These are phyloP conservation scores for Beauveria sp. DNA, from an alignment of 2,329 filamentous ascomycete species.

Conservation along the genomic window DNA sequence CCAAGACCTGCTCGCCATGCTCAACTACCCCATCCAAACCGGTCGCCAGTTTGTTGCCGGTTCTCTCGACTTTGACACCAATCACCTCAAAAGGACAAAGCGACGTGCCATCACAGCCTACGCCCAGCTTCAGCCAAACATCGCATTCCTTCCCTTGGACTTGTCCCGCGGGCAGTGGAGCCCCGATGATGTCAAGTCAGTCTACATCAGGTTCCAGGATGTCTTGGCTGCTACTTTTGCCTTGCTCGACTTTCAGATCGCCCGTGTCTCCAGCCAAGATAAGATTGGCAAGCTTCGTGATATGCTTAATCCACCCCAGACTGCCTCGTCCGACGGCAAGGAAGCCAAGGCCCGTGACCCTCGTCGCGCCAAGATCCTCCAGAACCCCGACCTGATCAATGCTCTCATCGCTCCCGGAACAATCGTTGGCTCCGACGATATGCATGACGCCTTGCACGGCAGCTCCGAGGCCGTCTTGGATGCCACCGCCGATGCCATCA, in stretches of 20 bases:
- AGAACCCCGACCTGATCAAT: conserved; percentile 26
- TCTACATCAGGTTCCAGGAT: conserved; percentile 29
- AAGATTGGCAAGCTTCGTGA: conserved; percentile 4
- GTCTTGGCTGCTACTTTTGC: conserved; percentile 26
- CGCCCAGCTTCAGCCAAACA: conserved; percentile 28
- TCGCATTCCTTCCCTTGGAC: conserved; percentile 39
- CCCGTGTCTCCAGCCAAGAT: conserved; percentile 19
- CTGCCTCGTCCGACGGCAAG: conserved; percentile 1
- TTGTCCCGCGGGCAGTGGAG: conserved; percentile 38
- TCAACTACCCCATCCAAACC: conserved; percentile 24
- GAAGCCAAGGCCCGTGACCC: conserved; percentile 10
- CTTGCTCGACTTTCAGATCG: conserved; percentile 36
- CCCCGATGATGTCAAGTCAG: conserved; percentile 30
- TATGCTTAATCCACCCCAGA: not conserved
- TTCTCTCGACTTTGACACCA: conserved; percentile 17
- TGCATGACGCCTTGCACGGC: conserved; percentile 23
- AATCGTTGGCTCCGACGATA: conserved; percentile 23
- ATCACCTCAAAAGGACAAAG: conserved; percentile 21
- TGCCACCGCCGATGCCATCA: conserved; percentile 11
- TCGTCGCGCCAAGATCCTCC: conserved; percentile 21
- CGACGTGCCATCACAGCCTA: conserved; percentile 25
- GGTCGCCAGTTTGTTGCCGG: conserved; percentile 19
- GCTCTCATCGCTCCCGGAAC: conserved; percentile 31
- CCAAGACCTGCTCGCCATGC: conserved; percentile 22
- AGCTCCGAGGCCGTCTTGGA: conserved; percentile 22